A percentile compares a stretch with the other conserved stretches of the same genome.
Evolutionary conservation across 2,329 filamentous ascomycete species (phyloP).

Genomic region (Lasiodiplodia citricola): DNA sequence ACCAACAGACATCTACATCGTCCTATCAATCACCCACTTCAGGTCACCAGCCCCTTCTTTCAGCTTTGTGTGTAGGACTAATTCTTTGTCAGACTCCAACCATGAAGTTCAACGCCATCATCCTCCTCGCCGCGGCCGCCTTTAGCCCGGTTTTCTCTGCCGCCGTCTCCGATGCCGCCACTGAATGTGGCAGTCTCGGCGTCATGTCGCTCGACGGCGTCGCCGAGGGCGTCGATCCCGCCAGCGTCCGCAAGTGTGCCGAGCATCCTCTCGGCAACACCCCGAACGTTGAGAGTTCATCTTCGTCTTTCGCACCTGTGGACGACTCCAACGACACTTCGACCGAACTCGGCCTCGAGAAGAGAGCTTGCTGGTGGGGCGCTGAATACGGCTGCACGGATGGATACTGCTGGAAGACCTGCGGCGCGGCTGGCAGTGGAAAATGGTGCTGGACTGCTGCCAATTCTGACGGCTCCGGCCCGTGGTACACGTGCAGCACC

Average conservation of each 20-base stretch:
- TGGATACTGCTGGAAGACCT: not conserved
- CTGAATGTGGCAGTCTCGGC: not conserved
- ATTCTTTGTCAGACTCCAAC: too few relatives aligned
- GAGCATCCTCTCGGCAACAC: not conserved
- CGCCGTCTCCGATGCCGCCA: not conserved
- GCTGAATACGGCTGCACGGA: not conserved
- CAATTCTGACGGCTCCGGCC: not conserved
- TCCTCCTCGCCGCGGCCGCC: not conserved
- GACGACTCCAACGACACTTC: too few relatives aligned
- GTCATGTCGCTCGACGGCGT: not conserved
- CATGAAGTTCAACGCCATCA: too few relatives aligned
- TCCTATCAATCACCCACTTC: too few relatives aligned
- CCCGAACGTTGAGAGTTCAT: not conserved
- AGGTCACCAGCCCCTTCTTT: too few relatives aligned
- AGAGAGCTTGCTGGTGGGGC: not conserved
- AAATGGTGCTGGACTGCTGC: not conserved
- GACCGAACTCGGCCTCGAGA: not conserved
- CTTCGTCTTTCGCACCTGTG: too few relatives aligned
- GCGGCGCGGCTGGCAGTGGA: not conserved
- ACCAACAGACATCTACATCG: too few relatives aligned
- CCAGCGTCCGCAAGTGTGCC: not conserved
- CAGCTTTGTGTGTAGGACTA: too few relatives aligned
- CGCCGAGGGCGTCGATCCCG: not conserved
- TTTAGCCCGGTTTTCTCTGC: not conserved
- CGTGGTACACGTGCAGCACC: not conserved